These are phyloP conservation scores for Apophysomyces trapeziformis DNA, from an alignment of 371 early-diverging fungal species.

Conservation along the genomic window DNA sequence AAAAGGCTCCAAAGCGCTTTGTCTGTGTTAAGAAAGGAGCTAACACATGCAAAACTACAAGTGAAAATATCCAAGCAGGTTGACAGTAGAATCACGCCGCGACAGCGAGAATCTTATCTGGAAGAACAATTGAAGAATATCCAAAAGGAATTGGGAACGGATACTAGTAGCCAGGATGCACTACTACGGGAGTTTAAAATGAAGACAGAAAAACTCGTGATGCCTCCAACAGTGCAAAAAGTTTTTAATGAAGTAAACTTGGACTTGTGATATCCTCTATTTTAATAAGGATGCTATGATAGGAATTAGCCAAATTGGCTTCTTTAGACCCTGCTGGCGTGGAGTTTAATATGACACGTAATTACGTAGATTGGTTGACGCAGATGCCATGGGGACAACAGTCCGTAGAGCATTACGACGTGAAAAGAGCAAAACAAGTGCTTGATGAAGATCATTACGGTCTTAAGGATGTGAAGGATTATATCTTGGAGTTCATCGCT, in stretches of 20 bases:
- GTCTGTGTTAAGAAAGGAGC: slow-evolving; percentile 91
- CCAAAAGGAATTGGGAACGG: slow-evolving; percentile 94
- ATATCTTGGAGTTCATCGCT: slow-evolving; percentile 96
- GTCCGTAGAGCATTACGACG: slow-evolving; percentile 84
- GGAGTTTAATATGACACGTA: slow-evolving; percentile 94
- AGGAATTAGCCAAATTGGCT: slow-evolving; percentile 87
- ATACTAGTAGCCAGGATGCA: slow-evolving; percentile 94
- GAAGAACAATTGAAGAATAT: slow-evolving; percentile 97
- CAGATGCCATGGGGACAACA: slow-evolving; percentile 93
- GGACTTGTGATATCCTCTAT: neutral
- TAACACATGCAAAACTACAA: slow-evolving; percentile 92
- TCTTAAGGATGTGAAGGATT: slow-evolving; percentile 94
- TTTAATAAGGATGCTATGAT: neutral
- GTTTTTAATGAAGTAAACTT: slow-evolving; percentile 87
- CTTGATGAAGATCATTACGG: slow-evolving; percentile 97
- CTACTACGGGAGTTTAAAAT: slow-evolving; percentile 87
- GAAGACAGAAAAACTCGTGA: slow-evolving; percentile 71
- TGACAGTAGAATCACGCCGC: slow-evolving; percentile 90
- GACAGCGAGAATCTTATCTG: slow-evolving; percentile 94
- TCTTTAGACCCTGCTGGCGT: slow-evolving; percentile 90
- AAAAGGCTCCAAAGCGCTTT: slow-evolving; percentile 91
- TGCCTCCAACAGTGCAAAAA: slow-evolving; percentile 88
- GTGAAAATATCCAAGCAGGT: slow-evolving; percentile 93
- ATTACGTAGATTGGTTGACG: slow-evolving; percentile 96
- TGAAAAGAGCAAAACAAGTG: slow-evolving; percentile 75